Conservation (phyloP, 225 moss, liverwort and hornwort genomes). For the Straminergon stramineum region DNA sequence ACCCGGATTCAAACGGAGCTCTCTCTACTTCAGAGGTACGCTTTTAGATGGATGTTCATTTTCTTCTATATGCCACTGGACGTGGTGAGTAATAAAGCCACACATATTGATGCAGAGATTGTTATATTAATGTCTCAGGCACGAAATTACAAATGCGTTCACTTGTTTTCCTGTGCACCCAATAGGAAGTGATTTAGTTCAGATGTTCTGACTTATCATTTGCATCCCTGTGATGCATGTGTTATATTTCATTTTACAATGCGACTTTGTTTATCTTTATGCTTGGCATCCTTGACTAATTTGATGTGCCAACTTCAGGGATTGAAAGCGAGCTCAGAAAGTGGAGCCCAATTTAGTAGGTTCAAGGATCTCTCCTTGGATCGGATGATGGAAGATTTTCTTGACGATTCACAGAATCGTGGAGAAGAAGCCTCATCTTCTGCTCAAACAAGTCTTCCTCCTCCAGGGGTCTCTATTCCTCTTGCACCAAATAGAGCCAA, state of each 20-base stretch:
- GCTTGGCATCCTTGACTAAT: background rate
- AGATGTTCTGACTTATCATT: background rate
- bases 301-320: conserved; percentile 6
- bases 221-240: background rate
- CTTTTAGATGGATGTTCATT: background rate
- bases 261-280: background rate
- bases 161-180: background rate
- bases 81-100: background rate
- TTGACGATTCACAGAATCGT: conserved; percentile 25
- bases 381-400: conserved; percentile 48
- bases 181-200: background rate
- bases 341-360: conserved; percentile 34
- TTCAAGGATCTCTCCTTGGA: conserved; percentile 64
- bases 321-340: conserved; percentile 18
- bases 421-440: conserved; percentile 37
- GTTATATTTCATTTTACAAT: background rate
- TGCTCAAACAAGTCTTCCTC: conserved; percentile 37
- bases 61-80: background rate
- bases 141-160: background rate
- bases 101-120: background rate
- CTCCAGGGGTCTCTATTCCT: conserved; percentile 9
- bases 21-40: conserved; percentile 21
- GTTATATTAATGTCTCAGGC: background rate
- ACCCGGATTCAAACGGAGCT: conserved; percentile 9
- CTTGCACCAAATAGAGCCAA: conserved; percentile 34